Base-by-base conservation (phyloP, 176 grass and related monocot genomes). In the barley (Hordeum vulgare) region DNA sequence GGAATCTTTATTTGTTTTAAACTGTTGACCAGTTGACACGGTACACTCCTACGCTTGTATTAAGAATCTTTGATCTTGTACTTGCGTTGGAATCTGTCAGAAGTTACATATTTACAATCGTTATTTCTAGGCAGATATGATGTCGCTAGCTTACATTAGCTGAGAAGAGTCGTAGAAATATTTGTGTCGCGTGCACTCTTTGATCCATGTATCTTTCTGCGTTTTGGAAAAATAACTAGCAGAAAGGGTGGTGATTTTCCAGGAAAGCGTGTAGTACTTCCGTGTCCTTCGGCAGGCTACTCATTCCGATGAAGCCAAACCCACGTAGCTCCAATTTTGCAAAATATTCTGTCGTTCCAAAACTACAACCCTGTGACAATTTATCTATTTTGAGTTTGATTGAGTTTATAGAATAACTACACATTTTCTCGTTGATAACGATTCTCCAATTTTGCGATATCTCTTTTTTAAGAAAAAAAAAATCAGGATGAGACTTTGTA, bases 1-100 rank as follows among this genome's bases (percentile, higher is more conserved):
- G 5, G 45, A 49, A 49, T 49, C 14, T 17, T 6, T 49, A 49
- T 17, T 49, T 1, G 45, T 49, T 49, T 49, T 49, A 49, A 49
- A 49, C 45, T 54, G 51, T 54, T 54, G 51, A 54, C 18, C 18
- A 20, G 51, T 54, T 49, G 45, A 49, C 14, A 49, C 0, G 53
- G 56, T 44, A 79, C 37, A 15, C 36, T 37, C 45, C 14, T 49
- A 2, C 0, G 45, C 4, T 42, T 82, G 49, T 45, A 73, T 78
- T 66, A 37, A 21, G 14, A 75, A 67, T 9, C 3, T 44, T 75
- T 88, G 36, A 71, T 71, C 39, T 35, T 67, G 75, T 71, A 15
- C 34, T 74, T 80, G 15, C 26, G 37, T 29, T 71, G 63, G 75
- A 78, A 78, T 85, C 83, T 77, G 69, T 34, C 31, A 47, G 69